Conservation (phyloP, 116 monocot genomes). For the Papilionanthe hybrid region DNA sequence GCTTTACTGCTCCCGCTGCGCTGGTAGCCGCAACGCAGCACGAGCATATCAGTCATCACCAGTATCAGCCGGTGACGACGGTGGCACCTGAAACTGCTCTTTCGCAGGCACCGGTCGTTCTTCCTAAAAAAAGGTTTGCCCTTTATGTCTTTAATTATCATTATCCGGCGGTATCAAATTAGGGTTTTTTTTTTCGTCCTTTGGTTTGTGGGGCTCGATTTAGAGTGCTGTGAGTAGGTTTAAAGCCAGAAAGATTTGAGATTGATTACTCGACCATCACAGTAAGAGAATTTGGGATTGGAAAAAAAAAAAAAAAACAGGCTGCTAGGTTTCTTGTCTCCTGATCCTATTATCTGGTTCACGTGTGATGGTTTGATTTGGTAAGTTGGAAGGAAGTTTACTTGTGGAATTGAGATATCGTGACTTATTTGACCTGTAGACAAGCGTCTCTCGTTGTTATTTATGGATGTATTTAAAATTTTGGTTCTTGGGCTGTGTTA, state of each 20-base stretch:
- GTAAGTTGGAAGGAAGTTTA: neutral
- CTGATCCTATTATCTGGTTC: neutral
- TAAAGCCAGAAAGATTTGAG: neutral
- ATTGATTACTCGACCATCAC: too few relatives aligned
- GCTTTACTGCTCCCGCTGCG: neutral
- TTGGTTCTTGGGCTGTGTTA: neutral
- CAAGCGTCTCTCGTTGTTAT: neutral
- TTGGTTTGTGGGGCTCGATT: neutral
- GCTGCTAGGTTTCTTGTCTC: neutral
- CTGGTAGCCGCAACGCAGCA: neutral
- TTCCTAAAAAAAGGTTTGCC: slow-evolving; percentile 1
- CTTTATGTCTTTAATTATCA: neutral
- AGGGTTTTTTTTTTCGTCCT: slow-evolving; percentile 1
- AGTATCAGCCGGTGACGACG: neutral
- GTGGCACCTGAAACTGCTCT: neutral
- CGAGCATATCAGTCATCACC: neutral
- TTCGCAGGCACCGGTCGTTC: neutral
- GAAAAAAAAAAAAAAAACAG: neutral
- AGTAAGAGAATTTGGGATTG: too few relatives aligned
- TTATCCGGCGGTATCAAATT: neutral
- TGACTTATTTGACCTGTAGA: neutral
- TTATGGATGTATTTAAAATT: neutral
- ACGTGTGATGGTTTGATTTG: neutral
- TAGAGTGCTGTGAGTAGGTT: neutral
- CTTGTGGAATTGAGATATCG: neutral